phyloP scores from a whole-genome alignment of 257 asterid species.

The Nicotiana knightiana region DNA sequence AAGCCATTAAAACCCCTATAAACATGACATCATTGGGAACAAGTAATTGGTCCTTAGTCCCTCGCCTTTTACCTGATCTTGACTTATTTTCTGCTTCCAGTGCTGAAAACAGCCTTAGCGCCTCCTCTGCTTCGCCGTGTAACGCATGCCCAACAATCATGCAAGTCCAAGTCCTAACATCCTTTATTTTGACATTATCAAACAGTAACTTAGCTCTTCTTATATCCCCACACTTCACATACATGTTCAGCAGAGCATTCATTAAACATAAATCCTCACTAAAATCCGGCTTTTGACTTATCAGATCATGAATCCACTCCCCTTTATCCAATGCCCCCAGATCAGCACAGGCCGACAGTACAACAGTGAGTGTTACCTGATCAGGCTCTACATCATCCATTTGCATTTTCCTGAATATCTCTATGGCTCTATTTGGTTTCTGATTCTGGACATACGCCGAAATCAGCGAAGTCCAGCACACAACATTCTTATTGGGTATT shows the following conservation, averaged over 20 bases:
- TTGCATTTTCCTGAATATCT: constrained; percentile 19
- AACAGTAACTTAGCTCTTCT: constrained; percentile 19
- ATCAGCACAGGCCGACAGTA: constrained; percentile 23
- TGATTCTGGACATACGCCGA: constrained; percentile 18
- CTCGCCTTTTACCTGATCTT: not conserved
- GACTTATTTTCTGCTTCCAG: constrained; percentile 11
- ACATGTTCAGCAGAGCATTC: constrained; percentile 28
- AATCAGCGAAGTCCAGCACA: constrained; percentile 25
- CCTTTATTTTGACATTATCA: constrained; percentile 9
- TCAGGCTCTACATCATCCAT: constrained; percentile 24
- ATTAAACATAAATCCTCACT: constrained; percentile 8
- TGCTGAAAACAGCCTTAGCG: constrained; percentile 19
- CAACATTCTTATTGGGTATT: constrained; percentile 21
- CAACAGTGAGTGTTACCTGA: constrained; percentile 17
- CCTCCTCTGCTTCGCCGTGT: constrained; percentile 25
- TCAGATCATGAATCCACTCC: constrained; percentile 14
- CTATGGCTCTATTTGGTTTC: constrained; percentile 18
- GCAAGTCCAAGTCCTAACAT: constrained; percentile 31
- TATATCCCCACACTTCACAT: constrained; percentile 25
- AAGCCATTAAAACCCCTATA: constrained; percentile 25
- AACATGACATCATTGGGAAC: constrained; percentile 19
- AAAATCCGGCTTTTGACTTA: not conserved
- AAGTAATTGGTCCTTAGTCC: not conserved
- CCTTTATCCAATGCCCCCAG: constrained; percentile 25
- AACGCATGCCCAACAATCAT: constrained; percentile 33